Conservation (phyloP, 73 alveolate species). For the Paraurostyla sp. region DNA sequence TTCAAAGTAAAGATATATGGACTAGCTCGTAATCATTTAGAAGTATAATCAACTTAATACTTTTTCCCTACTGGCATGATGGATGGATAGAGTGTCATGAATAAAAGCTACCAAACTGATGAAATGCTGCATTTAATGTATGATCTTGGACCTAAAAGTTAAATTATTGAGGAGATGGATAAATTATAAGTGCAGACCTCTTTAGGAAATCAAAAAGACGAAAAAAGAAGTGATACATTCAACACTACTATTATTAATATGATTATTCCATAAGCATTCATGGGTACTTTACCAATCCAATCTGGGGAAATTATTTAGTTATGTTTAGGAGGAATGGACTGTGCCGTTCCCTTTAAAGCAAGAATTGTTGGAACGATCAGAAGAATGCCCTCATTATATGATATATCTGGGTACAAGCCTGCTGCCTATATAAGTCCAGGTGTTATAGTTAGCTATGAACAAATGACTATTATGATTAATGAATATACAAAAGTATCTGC, state of each 20-base stretch:
- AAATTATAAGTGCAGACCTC: not conserved
- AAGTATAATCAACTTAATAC: not conserved
- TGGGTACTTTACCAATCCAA: slow-evolving; percentile 14
- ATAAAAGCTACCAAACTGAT: not conserved
- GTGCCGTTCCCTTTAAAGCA: not conserved
- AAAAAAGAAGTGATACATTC: no score
- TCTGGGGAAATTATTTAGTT: not conserved
- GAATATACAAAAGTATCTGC: not conserved
- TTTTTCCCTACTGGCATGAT: not conserved
- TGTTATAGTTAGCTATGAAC: not conserved
- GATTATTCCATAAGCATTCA: slow-evolving; percentile 52
- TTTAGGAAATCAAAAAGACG: not conserved
- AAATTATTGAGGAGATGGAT: not conserved
- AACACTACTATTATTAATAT: slow-evolving; percentile 1
- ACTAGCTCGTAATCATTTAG: not conserved
- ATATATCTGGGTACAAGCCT: slow-evolving; percentile 39
- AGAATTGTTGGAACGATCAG: slow-evolving; percentile 38
- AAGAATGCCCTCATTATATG: slow-evolving; percentile 27
- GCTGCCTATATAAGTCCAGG: slow-evolving; percentile 8
- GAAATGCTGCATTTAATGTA: slow-evolving; percentile 14
- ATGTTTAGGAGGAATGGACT: not conserved
- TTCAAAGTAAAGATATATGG: slow-evolving; percentile 1
- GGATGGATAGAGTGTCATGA: not conserved
- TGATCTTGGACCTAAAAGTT: not conserved
- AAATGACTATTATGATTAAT: not conserved